phyloP scores from a whole-genome alignment of 2,329 filamentous ascomycete species.

The Cercospora sojina region DNA sequence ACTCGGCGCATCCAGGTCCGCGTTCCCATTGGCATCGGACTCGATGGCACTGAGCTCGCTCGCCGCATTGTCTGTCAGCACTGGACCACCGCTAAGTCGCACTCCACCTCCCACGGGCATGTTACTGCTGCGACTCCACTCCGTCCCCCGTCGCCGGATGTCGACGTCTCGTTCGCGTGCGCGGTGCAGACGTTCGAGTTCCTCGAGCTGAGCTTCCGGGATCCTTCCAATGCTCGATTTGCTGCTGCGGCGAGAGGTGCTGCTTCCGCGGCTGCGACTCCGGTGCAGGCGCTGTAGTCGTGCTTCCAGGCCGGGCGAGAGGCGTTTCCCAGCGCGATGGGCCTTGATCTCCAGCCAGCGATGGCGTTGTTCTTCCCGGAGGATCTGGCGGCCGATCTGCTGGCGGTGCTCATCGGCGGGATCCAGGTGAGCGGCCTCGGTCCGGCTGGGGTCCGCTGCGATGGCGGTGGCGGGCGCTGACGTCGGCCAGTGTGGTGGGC shows the following conservation, averaged over 20 bases:
- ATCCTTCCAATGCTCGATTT: constrained; percentile 61
- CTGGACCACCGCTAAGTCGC: constrained; percentile 33
- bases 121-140: constrained; percentile 54
- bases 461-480: not conserved
- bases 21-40: constrained; percentile 7
- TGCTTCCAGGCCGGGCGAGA: constrained; percentile 45
- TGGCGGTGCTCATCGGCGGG: constrained; percentile 9
- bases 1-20: constrained; percentile 7
- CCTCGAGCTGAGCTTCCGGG: constrained; percentile 66
- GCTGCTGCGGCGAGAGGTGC: constrained; percentile 15
- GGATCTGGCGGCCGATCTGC: constrained; percentile 33
- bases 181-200: constrained; percentile 67
- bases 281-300: constrained; percentile 46
- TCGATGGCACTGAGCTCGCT: constrained; percentile 12
- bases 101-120: constrained; percentile 37
- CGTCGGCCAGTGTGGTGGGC: constrained; percentile 2
- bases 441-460: not conserved
- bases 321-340: constrained; percentile 34
- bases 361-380: constrained; percentile 15
- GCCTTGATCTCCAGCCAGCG: constrained; percentile 14
- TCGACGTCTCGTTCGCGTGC: constrained; percentile 51
- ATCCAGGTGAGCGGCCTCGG: not conserved
- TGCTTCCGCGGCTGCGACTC: constrained; percentile 38
- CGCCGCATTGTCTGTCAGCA: constrained; percentile 41
- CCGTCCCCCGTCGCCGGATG: constrained; percentile 65